Evolutionary conservation across 2,329 filamentous ascomycete species (phyloP).

Genomic region (Epichloe scottii): DNA sequence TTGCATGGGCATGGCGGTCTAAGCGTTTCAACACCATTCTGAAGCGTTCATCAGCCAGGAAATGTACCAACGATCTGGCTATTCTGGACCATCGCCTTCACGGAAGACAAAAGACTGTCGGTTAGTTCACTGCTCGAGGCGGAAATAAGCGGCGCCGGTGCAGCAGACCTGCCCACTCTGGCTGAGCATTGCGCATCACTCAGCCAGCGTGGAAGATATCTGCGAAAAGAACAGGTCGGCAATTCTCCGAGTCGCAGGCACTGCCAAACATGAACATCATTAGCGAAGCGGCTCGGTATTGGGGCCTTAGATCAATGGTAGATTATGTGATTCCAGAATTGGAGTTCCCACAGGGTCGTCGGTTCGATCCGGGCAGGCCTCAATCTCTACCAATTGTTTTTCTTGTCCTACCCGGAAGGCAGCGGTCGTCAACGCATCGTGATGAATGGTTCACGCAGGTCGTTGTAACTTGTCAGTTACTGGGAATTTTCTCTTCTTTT

Average conservation of each 20-base stretch:
- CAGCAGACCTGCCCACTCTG: too few relatives aligned
- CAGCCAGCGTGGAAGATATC: too few relatives aligned
- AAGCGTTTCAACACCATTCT: too few relatives aligned
- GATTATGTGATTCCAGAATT: slow-evolving; percentile 1
- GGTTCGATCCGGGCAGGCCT: slow-evolving; percentile 6
- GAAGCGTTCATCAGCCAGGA: not conserved
- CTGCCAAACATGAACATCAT: not conserved
- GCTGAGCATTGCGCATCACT: too few relatives aligned
- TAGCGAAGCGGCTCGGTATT: not conserved
- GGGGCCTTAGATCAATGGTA: slow-evolving; percentile 4
- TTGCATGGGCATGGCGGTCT: not conserved
- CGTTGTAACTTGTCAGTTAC: not conserved
- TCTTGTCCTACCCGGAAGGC: too few relatives aligned
- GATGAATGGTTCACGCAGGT: not conserved
- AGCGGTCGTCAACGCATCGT: too few relatives aligned
- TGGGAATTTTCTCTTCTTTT: not conserved
- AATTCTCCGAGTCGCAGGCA: not conserved
- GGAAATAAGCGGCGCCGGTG: too few relatives aligned
- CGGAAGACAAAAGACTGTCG: too few relatives aligned
- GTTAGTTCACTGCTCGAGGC: too few relatives aligned
- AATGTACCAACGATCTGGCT: too few relatives aligned
- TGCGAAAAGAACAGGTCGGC: too few relatives aligned
- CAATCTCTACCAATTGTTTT: not conserved
- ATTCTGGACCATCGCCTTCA: too few relatives aligned
- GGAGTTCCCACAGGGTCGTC: slow-evolving; percentile 4